These are phyloP conservation scores for Thielaviopsis euricoi DNA, from an alignment of 2,329 filamentous ascomycete species.

Conservation along the genomic window DNA sequence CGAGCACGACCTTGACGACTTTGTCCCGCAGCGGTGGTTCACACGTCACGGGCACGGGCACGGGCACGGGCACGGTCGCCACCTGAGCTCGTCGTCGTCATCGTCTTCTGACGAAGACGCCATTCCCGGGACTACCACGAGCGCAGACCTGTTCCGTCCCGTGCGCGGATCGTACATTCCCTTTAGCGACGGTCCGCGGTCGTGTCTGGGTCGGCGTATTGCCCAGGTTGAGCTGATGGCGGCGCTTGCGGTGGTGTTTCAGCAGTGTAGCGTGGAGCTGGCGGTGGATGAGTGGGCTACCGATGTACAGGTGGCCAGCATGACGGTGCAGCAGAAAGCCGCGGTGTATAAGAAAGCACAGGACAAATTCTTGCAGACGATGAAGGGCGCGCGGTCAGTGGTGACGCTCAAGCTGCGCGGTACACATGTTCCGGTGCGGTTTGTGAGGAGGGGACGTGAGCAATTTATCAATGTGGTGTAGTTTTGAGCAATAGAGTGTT, in stretches of 20 bases:
- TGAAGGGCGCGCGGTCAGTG: conserved; percentile 41
- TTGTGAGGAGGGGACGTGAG: conserved; percentile 55
- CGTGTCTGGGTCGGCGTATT: conserved; percentile 40
- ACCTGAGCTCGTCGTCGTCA: conserved; percentile 13
- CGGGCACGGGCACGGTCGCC: conserved; percentile 9
- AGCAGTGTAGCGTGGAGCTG: conserved; percentile 50
- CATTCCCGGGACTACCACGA: conserved; percentile 41
- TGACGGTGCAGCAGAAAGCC: conserved; percentile 29
- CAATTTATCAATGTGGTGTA: conserved; percentile 35
- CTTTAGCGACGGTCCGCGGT: conserved; percentile 41
- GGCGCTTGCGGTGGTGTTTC: conserved; percentile 36
- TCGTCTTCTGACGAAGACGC: conserved; percentile 24
- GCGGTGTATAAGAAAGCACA: conserved; percentile 46
- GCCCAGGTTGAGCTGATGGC: conserved; percentile 43
- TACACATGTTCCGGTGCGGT: conserved; percentile 44
- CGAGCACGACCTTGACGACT: conserved; percentile 46
- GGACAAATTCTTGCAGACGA: conserved; percentile 31
- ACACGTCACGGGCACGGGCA: conserved; percentile 14
- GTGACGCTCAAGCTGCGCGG: conserved; percentile 56
- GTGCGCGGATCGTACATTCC: conserved; percentile 39
- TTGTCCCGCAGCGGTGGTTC: conserved; percentile 59
- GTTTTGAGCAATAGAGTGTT: neutral
- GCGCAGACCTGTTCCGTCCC: conserved; percentile 42
- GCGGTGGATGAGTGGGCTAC: conserved; percentile 44
- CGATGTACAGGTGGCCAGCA: conserved; percentile 35